Percentiles rank a stretch among this genome's conserved stretches.
These are phyloP conservation scores for Rhododendron griersonianum DNA, from an alignment of 148 eudicot species.

Conservation along the genomic window DNA sequence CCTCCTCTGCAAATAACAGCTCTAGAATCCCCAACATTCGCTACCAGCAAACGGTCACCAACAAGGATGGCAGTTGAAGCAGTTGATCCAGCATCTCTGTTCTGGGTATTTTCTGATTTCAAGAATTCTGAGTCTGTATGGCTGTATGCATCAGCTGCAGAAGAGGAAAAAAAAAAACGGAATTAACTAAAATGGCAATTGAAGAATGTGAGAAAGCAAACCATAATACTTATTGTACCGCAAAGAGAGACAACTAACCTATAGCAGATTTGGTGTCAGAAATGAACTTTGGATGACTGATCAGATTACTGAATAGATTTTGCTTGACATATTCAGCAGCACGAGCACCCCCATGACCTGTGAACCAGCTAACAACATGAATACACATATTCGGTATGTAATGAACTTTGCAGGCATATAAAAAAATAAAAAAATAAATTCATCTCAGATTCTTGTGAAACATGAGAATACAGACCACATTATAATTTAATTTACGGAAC, in stretches of 20 bases:
- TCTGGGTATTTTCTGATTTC: constrained; percentile 82
- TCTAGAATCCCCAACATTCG: constrained; percentile 97
- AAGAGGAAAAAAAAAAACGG: not conserved
- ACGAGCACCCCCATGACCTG: constrained; percentile 98
- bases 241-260: constrained; percentile 40
- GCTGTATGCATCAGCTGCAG: constrained; percentile 86
- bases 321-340: constrained; percentile 97
- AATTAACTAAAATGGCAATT: not conserved
- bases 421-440: not conserved
- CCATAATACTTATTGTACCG: not conserved
- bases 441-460: not conserved
- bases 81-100: constrained; percentile 95
- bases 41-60: constrained; percentile 89
- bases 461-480: not conserved
- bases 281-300: constrained; percentile 87
- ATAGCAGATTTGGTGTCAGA: constrained; percentile 97
- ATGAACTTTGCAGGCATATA: not conserved
- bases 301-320: constrained; percentile 85
- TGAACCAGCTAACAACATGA: constrained; percentile 22
- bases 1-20: constrained; percentile 96
- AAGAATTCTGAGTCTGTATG: constrained; percentile 90
- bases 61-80: constrained; percentile 99
- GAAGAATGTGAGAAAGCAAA: not conserved
- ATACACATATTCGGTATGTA: not conserved
- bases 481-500: no score